phyloP scores from a whole-genome alignment of 1,284 basidiomycete genomes.

The Termitomyces sp. region DNA sequence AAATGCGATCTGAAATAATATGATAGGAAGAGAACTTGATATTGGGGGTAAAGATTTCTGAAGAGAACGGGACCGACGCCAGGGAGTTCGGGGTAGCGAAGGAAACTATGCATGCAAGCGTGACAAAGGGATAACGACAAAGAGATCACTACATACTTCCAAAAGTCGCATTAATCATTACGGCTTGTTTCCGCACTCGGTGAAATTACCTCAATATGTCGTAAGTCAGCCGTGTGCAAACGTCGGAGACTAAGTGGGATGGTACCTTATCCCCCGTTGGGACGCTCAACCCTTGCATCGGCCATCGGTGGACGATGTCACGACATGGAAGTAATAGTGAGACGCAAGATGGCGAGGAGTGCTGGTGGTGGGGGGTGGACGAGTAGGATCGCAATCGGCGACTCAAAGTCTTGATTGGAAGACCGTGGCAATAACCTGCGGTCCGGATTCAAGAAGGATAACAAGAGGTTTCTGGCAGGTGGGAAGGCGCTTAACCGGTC shows the following conservation, averaged over 20 bases:
- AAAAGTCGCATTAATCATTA: not conserved
- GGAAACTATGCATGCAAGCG: not conserved
- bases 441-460: constrained; percentile 2
- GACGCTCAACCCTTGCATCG: constrained; percentile 1
- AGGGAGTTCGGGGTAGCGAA: too few species aligned
- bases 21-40: not conserved
- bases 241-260: constrained; percentile 1
- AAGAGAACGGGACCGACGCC: not conserved
- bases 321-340: not conserved
- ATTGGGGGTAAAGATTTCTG: not conserved
- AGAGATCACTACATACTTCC: not conserved
- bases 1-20: not conserved
- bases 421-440: constrained; percentile 1
- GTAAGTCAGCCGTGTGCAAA: constrained; percentile 8
- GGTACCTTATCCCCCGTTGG: constrained; percentile 11
- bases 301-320: constrained; percentile 1
- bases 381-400: not conserved
- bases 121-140: not conserved
- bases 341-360: not conserved
- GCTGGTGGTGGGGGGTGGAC: not conserved
- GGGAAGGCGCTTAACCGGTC: constrained; percentile 1
- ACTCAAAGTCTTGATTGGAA: not conserved
- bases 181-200: constrained; percentile 3
- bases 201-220: not conserved
- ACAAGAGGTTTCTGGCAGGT: not conserved